Evolutionary conservation across 176 grass and related monocot species (phyloP), one percentile per base, ranked within the genome.

Genomic region (Dactylis glomerata): DNA sequence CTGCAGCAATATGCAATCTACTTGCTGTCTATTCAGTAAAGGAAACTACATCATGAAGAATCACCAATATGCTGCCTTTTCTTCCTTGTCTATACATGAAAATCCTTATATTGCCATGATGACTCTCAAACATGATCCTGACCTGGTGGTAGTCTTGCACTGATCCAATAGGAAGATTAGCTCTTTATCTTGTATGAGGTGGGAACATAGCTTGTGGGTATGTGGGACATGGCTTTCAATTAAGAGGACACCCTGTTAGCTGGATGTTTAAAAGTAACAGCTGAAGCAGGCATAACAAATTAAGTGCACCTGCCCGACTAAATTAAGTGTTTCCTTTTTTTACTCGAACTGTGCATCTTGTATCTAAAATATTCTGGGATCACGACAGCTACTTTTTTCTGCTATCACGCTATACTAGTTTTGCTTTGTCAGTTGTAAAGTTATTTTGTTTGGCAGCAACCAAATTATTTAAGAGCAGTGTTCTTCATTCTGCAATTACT

Each of bases 391-490:
- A 33, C 69, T 24, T 74, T 78, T 10, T 52, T 54, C 30, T 36
- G 8, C 13, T 33, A 36, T 79, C 36, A 67, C 79, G 33, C 64
- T 63, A 84, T 79, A 56, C 24, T 51, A 62, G n/a, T 62, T 19
- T 40, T 82, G 7, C 14, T 77, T 44, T 77, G 17, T 82, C 56
- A 56, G 6, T 22, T 71, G 32, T 83, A 33, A 73, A 31, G 32
- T 83, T 76, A n/a, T 57, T 83, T 88, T 61, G 49, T 37, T 74
- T 87, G 20, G 42, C 92, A 94, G 92, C 86, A 91, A 94, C 86
- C 88, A 86, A 92, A 88, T 83, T 97, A 76, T 66, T 94, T 82
- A 86, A 89, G 63, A 84, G 65, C 63, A 79, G 65, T 72, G 82
- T 79, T 82, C 82, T 94, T 85, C 88, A 91, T 84, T 86, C 82